Base-by-base conservation (phyloP, 2,329 filamentous ascomycete genomes). In the Epichloe sibirici region DNA sequence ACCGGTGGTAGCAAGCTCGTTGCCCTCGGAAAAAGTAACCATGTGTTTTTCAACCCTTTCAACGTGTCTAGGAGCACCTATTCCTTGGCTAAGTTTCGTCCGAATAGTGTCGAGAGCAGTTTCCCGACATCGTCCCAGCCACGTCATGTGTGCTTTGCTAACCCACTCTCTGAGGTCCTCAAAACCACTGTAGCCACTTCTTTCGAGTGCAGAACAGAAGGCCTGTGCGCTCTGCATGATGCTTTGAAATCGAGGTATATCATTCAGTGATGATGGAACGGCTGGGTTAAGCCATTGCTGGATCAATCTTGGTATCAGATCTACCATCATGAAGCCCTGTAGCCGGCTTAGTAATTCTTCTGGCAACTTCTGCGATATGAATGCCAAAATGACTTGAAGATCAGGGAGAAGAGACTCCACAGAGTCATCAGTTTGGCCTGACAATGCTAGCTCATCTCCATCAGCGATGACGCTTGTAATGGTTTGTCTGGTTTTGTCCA, bases 31-130 rank as follows among this genome's bases (percentile, higher is more conserved):
- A 48, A 78, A 76, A 2, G 83, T 83, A 0, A 96, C 76, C 64
- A 85, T 81, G 61, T 93, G 85, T 48, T 84, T 94, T 67, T 97
- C 91, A 1, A 94, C 75, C 60, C 86, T 82, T 65, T 96, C 90
- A 1, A 95, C 90, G 45, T 78, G 74, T 58, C 81, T 85, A 13
- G 83, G 76, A 28, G 74, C 69, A 8, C 83, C 83, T 40, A 91
- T 76, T 0, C 85, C 87, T 49, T 72, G 71, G 3, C 82, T 76
- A 2, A 96, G 75, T 45, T 85, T 78, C 21, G 70, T 77, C 25
- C 93, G 81, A 12, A 94, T 82, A 37, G 79, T 77, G 56, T 90
- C 85, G 25, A 98, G 75, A 0, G 88, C 83, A 37, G 78, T 82
- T 61, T 95, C 90, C 61, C 87, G 82, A 58, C 90, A 85, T 64